Percentiles rank a stretch among this genome's conserved stretches.
phyloP scores from a whole-genome alignment of 768 basidiomycete genomes.

The Tricholoma furcatifolium region DNA sequence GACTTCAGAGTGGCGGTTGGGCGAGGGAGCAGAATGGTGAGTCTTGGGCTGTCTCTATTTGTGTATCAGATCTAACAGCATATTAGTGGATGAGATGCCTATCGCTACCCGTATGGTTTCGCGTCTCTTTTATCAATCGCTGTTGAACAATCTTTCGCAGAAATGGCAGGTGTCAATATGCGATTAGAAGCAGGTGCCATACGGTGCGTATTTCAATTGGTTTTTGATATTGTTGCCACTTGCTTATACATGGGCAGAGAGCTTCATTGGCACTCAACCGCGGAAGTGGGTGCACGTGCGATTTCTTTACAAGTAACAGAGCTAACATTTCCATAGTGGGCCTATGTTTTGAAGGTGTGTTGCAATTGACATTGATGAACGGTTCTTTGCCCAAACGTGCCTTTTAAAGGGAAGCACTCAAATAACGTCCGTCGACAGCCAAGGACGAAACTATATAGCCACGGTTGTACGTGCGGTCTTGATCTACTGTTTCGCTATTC shows the following conservation, averaged over 20 bases:
- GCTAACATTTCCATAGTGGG: slow-evolving; percentile 35
- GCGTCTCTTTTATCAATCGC: neutral
- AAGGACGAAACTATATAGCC: slow-evolving; percentile 48
- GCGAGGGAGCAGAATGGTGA: slow-evolving; percentile 53
- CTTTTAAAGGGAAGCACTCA: slow-evolving; percentile 41
- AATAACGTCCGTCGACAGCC: slow-evolving; percentile 44
- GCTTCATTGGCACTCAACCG: slow-evolving; percentile 53
- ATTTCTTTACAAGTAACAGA: neutral
- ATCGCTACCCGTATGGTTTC: slow-evolving; percentile 39
- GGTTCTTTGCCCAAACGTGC: neutral
- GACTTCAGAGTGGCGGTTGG: slow-evolving; percentile 62
- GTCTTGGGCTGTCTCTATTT: slow-evolving; percentile 5
- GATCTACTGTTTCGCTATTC: neutral
- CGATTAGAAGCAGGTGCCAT: slow-evolving; percentile 48
- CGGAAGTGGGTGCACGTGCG: slow-evolving; percentile 34
- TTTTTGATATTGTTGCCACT: too few relatives aligned
- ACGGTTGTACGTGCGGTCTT: slow-evolving; percentile 40
- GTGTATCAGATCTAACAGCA: neutral
- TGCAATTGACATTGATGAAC: too few relatives aligned
- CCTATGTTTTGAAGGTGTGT: slow-evolving; percentile 44
- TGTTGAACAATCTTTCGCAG: slow-evolving; percentile 4
- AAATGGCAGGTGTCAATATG: slow-evolving; percentile 54
- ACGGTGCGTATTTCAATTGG: slow-evolving; percentile 27
- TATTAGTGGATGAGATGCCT: slow-evolving; percentile 44
- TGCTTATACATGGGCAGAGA: slow-evolving; percentile 28